phyloP scores from a whole-genome alignment of 768 basidiomycete species.

The Tricholoma hemisulphureum region DNA sequence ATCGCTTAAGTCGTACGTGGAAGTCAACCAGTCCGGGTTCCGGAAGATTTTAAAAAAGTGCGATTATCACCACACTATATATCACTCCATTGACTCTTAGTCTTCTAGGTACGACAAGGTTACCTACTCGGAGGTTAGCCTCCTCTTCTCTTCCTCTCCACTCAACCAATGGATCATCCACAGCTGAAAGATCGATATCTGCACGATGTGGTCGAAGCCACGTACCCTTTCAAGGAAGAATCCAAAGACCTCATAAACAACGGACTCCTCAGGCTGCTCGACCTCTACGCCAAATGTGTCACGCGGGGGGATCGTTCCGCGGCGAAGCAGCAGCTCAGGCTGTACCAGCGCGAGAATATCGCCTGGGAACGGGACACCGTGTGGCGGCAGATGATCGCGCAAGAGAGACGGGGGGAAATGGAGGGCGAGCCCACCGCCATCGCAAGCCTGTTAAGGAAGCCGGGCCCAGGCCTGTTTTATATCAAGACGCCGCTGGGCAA shows the following conservation, averaged over 20 bases:
- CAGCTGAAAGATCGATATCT: slow-evolving; percentile 80
- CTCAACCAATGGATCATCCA: not conserved
- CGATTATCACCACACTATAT: slow-evolving; percentile 21
- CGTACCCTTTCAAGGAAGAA: slow-evolving; percentile 63
- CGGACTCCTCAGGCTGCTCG: slow-evolving; percentile 56
- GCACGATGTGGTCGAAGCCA: slow-evolving; percentile 62
- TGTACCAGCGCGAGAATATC: slow-evolving; percentile 88
- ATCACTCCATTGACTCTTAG: not conserved
- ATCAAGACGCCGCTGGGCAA: slow-evolving; percentile 66
- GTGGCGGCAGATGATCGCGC: slow-evolving; percentile 93
- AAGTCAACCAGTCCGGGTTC: slow-evolving; percentile 91
- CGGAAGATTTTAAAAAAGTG: slow-evolving; percentile 95
- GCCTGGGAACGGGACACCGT: slow-evolving; percentile 98
- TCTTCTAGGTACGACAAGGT: slow-evolving; percentile 88
- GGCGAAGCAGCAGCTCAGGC: slow-evolving; percentile 79
- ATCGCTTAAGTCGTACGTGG: slow-evolving; percentile 81
- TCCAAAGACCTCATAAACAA: slow-evolving; percentile 63
- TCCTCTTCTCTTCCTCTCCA: not conserved
- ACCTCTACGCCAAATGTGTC: slow-evolving; percentile 84
- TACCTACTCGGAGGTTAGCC: slow-evolving; percentile 60
- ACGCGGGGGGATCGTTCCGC: slow-evolving; percentile 63
- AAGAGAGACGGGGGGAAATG: slow-evolving; percentile 66
- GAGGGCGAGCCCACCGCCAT: slow-evolving; percentile 25
- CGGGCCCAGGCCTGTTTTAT: slow-evolving; percentile 47
- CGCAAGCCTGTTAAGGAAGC: slow-evolving; percentile 48